phyloP scores from a whole-genome alignment of 306 rosid species.

The Arachis stenosperma region DNA sequence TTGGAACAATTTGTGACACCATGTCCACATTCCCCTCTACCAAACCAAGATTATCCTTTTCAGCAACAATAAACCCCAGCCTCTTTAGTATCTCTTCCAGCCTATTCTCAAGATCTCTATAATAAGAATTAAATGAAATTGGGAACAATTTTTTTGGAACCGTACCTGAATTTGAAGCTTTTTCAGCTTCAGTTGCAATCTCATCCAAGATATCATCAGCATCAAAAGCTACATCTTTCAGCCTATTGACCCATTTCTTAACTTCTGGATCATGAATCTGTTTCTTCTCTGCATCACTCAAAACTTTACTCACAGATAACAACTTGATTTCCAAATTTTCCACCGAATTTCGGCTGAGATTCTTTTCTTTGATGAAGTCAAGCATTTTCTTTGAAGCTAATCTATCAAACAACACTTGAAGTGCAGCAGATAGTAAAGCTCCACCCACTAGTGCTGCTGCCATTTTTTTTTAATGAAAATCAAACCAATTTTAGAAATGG shows the following conservation, averaged over 20 bases:
- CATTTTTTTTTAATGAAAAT: neutral
- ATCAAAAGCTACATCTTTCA: constrained; percentile 24
- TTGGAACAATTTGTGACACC: neutral
- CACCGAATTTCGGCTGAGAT: neutral
- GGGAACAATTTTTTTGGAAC: neutral
- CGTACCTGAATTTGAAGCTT: neutral
- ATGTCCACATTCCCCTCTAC: constrained; percentile 21
- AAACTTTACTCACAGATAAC: constrained; percentile 17
- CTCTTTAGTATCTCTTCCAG: constrained; percentile 27
- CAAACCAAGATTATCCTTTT: constrained; percentile 36
- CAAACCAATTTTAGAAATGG: neutral
- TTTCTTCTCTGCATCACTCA: constrained; percentile 48
- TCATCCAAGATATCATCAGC: constrained; percentile 45
- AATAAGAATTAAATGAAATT: neutral
- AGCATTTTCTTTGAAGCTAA: constrained; percentile 31
- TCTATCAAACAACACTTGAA: constrained; percentile 30
- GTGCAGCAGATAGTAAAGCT: constrained; percentile 35
- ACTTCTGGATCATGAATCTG: constrained; percentile 29
- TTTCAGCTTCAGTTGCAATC: constrained; percentile 27
- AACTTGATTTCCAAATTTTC: constrained; percentile 7
- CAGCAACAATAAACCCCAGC: constrained; percentile 31
- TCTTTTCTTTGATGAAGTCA: constrained; percentile 13
- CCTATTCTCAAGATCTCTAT: constrained; percentile 1
- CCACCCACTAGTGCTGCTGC: constrained; percentile 33
- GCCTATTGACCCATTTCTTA: constrained; percentile 39